Evolutionary conservation across 306 rosid genomes (phyloP).

Genomic region (Trifolium repens): DNA sequence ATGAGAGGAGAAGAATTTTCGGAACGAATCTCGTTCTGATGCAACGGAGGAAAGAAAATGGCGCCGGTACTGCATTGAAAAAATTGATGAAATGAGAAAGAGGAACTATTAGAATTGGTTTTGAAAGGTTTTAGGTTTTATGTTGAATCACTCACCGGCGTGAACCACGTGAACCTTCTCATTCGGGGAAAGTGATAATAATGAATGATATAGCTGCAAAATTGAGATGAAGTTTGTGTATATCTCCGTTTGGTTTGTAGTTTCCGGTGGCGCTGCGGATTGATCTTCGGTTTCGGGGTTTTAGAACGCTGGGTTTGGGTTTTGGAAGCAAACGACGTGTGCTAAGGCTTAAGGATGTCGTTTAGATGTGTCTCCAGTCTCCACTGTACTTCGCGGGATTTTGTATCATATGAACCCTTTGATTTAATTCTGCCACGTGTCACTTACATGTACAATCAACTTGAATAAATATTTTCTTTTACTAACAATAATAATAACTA

Average conservation of each 20-base stretch:
- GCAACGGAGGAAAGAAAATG: slow-evolving; percentile 54
- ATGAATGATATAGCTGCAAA: not conserved
- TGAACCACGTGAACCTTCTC: slow-evolving; percentile 64
- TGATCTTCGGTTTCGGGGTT: not conserved
- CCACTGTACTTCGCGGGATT: too few relatives aligned
- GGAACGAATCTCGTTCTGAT: slow-evolving; percentile 41
- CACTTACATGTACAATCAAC: too few relatives aligned
- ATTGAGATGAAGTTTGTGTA: not conserved
- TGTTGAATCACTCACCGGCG: slow-evolving; percentile 55
- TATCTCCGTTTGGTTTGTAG: not conserved
- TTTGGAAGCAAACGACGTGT: not conserved
- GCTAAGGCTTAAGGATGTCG: not conserved
- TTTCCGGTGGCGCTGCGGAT: not conserved
- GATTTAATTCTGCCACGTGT: too few relatives aligned
- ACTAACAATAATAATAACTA: too few relatives aligned
- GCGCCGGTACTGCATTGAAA: slow-evolving; percentile 67
- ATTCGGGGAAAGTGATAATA: slow-evolving; percentile 37
- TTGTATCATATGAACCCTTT: too few relatives aligned
- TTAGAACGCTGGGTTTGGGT: slow-evolving; percentile 1
- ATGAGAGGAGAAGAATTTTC: slow-evolving; percentile 43
- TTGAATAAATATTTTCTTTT: too few relatives aligned
- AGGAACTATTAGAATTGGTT: too few relatives aligned
- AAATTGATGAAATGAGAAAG: not conserved
- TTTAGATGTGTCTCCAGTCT: not conserved
- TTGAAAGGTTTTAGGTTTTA: not conserved